Conservation (phyloP, 768 basidiomycete genomes). For the Lepiota subincarnata region DNA sequence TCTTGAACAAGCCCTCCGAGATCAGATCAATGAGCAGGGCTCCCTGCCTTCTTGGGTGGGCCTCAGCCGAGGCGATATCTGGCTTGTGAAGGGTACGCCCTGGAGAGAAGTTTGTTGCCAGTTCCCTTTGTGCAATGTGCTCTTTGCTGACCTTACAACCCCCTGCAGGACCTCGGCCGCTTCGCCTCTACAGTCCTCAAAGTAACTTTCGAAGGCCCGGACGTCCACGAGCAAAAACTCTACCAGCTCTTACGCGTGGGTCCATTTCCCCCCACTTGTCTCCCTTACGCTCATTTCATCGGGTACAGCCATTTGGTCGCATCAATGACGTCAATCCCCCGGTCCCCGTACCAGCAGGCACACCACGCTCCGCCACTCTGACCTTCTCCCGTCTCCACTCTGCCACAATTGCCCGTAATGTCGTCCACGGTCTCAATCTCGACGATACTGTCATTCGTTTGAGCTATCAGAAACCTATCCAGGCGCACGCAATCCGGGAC, state of each 20-base stretch:
- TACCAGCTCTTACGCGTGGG: conserved; percentile 77
- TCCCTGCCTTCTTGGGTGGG: conserved; percentile 65
- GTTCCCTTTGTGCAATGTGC: neutral
- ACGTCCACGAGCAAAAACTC: conserved; percentile 73
- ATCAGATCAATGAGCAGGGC: conserved; percentile 42
- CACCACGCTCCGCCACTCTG: conserved; percentile 61
- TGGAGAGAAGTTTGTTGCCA: conserved; percentile 66
- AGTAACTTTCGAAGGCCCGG: conserved; percentile 87
- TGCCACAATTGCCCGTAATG: conserved; percentile 81
- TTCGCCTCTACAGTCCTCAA: conserved; percentile 71
- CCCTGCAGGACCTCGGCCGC: conserved; percentile 72
- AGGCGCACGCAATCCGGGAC: conserved; percentile 61
- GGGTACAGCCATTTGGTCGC: conserved; percentile 64
- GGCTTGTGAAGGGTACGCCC: conserved; percentile 74
- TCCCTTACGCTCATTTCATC: neutral
- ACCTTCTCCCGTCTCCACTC: conserved; percentile 59
- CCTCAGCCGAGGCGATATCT: conserved; percentile 45
- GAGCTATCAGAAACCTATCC: conserved; percentile 60
- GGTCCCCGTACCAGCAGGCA: conserved; percentile 57
- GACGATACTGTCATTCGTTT: conserved; percentile 47
- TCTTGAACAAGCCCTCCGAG: conserved; percentile 47
- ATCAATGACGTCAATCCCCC: conserved; percentile 67
- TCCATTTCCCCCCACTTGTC: conserved; percentile 6
- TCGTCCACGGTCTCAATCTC: conserved; percentile 58
- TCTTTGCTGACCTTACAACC: neutral